Evolutionary conservation across 257 asterid species (phyloP).

Genomic region (Nicotiana benthamiana): DNA sequence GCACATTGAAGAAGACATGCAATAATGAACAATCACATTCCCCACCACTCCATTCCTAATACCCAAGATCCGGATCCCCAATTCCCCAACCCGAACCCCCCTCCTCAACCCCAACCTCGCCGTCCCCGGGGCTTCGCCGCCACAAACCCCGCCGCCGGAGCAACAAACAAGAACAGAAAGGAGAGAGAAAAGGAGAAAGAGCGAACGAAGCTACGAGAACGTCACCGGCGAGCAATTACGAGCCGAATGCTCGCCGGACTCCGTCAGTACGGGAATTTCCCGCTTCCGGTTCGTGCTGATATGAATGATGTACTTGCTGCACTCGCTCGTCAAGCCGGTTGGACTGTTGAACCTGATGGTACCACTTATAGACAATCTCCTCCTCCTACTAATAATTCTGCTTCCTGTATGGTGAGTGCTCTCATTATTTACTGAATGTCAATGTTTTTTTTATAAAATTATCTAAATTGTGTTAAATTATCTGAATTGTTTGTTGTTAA

Average conservation of each 20-base stretch:
- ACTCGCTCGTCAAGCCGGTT: conserved; percentile 69
- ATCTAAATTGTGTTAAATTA: no score
- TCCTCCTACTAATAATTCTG: conserved; percentile 30
- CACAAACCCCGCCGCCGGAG: conserved; percentile 20
- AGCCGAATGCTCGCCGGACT: conserved; percentile 71
- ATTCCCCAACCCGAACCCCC: conserved; percentile 20
- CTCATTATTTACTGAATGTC: neutral
- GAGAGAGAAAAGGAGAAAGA: conserved; percentile 76
- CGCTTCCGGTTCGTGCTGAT: conserved; percentile 69
- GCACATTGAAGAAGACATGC: neutral
- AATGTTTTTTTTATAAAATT: no score
- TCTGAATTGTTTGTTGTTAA: no score
- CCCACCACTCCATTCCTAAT: neutral
- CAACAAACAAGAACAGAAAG: conserved; percentile 25
- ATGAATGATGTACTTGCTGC: conserved; percentile 80
- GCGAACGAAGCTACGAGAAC: conserved; percentile 66
- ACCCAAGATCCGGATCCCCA: conserved; percentile 24
- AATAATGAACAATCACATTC: neutral
- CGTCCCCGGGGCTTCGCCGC: conserved; percentile 83
- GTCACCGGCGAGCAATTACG: conserved; percentile 73
- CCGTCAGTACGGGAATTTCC: conserved; percentile 67
- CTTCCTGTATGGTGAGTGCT: conserved; percentile 36
- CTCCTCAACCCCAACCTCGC: conserved; percentile 25
- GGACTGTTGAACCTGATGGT: conserved; percentile 61
- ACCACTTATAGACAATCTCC: conserved; percentile 51